Evolutionary conservation across 345 rosid genomes (phyloP).

Genomic region (Noccaea bulbosa): DNA sequence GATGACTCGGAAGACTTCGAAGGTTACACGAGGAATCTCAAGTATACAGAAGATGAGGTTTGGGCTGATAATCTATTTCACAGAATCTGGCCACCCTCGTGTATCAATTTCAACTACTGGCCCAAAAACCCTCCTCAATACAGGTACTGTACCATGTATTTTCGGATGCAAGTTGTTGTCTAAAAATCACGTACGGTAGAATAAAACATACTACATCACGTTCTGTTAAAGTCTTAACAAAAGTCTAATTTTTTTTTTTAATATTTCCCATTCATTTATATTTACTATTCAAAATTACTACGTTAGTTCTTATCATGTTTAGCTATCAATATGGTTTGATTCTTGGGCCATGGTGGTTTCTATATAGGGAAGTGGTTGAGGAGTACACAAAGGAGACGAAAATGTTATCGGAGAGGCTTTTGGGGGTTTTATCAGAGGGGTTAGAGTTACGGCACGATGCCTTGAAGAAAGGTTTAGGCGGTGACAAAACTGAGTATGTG

Average conservation of each 20-base stretch:
- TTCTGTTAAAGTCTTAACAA: no score
- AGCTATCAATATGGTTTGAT: no score
- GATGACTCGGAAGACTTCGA: constrained; percentile 44
- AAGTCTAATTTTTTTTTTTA: no score
- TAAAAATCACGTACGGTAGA: no score
- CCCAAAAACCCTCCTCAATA: constrained; percentile 69
- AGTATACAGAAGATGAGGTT: constrained; percentile 44
- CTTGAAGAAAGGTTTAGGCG: constrained; percentile 57
- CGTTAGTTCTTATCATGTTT: no score
- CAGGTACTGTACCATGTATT: constrained; percentile 44
- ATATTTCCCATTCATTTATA: no score
- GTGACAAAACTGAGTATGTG: constrained; percentile 52
- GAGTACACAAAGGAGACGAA: constrained; percentile 57
- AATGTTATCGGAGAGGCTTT: constrained; percentile 56
- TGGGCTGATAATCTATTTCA: constrained; percentile 83
- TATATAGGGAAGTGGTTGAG: constrained; percentile 60
- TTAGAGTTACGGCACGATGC: constrained; percentile 54
- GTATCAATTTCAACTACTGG: constrained; percentile 63
- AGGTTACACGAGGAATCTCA: constrained; percentile 61
- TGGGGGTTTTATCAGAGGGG: constrained; percentile 56
- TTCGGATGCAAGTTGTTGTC: background rate
- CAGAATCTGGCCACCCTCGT: constrained; percentile 67
- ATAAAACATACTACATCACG: no score
- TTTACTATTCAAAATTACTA: no score
- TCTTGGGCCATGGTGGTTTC: background rate